Evolutionary conservation across 305 asterid species (phyloP), one percentile per base, ranked within the genome.

Genomic region (Fraxinus paxiana): DNA sequence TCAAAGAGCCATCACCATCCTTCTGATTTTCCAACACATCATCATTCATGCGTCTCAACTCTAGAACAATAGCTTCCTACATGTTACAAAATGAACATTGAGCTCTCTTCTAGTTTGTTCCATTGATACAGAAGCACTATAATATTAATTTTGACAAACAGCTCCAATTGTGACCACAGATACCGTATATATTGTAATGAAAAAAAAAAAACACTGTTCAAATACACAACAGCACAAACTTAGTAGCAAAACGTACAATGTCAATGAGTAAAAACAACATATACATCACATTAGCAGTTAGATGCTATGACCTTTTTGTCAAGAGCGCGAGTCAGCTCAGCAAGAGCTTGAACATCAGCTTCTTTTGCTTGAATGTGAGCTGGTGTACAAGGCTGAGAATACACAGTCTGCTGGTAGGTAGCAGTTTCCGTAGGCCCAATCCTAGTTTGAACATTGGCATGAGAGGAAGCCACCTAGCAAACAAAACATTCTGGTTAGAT

Each of bases 261-360:
- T 3, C 72, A 63, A 63, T 77, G 20, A 54, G 80, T 76, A 18
- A 77, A 34, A 70, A 61, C 54, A 75, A 67, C 31, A 76, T 28
- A 63, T 61, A 72, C 8, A 34, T 31, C 28, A 78, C 69, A 80
- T 79, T 69, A 63, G 67, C 10, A n/a, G n/a, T 81, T 79, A 77
- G 79, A 77, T 31, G 86, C 3, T 33, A 12, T 41, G 82, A 95
- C 98, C 98, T 94, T 96, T 87, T 92, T 96, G 77, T 96, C 97
- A 61, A 96, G 98, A 48, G 96, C 94, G 84, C 97, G 92, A 76
- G 90, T 89, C 84, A 96, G 87, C 83, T 91, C 90, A 41, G 93
- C 91, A 76, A 96, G 92, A 81, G 97, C 99, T 90, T 86, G 93
- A 84, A 91, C 90, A 89, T 95, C 99, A 80, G 97, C 98, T 89